These are phyloP conservation scores for Epichloe amarillans DNA, from an alignment of 2,329 filamentous ascomycete species.

Conservation along the genomic window DNA sequence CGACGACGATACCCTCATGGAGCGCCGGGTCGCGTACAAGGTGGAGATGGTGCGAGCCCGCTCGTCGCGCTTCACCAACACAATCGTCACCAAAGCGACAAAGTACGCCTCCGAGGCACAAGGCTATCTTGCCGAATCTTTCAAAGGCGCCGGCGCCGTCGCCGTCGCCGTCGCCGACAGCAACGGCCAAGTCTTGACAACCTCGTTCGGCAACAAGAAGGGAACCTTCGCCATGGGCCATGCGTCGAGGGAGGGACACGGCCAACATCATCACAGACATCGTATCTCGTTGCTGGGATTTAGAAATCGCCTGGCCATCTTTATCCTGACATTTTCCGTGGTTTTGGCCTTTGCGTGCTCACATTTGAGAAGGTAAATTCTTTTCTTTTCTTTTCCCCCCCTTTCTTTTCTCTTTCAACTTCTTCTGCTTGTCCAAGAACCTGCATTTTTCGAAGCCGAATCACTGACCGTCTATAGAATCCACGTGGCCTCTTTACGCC, in stretches of 20 bases:
- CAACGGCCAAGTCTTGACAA: conserved; percentile 9
- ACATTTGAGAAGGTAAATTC: conserved; percentile 8
- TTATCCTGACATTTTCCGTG: conserved; percentile 8
- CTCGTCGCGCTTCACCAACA: neutral
- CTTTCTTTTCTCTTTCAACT: neutral
- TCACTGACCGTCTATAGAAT: neutral
- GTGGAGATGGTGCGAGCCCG: conserved; percentile 1
- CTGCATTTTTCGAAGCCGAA: neutral
- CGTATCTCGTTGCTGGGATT: conserved; percentile 5
- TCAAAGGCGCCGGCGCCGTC: conserved; percentile 6
- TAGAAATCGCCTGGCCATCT: conserved; percentile 8
- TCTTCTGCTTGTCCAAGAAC: too few species aligned
- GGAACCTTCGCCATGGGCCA: neutral
- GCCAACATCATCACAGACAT: neutral
- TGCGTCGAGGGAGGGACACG: neutral
- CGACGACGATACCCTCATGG: conserved; percentile 7
- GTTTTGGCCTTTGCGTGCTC: conserved; percentile 8
- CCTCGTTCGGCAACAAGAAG: neutral
- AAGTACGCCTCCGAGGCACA: conserved; percentile 7
- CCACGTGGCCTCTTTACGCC: conserved; percentile 1
- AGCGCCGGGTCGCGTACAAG: neutral
- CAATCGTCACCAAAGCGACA: conserved; percentile 5
- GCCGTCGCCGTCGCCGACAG: conserved; percentile 9
- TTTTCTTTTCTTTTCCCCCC: neutral
- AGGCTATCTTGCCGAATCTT: conserved; percentile 3